Evolutionary conservation across 306 rosid species (phyloP).

Genomic region (Urtica urens): DNA sequence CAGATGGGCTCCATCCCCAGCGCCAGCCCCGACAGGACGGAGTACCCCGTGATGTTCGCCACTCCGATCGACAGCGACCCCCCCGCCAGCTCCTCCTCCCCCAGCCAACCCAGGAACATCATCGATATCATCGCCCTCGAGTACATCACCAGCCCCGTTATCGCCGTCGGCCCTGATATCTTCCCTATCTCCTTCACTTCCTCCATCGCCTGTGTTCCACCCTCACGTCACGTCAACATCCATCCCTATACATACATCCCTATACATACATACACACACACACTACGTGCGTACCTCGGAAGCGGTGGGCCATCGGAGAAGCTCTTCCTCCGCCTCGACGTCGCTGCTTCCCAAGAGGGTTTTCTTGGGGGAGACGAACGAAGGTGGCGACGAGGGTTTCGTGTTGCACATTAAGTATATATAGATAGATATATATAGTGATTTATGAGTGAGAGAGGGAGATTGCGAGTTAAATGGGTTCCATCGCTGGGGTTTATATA

Average conservation of each 20-base stretch:
- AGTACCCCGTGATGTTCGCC: conserved; percentile 97
- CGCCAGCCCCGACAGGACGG: conserved; percentile 86
- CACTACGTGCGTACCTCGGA: conserved; percentile 44
- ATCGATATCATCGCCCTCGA: conserved; percentile 94
- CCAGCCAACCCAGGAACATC: conserved; percentile 87
- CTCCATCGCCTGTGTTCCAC: conserved; percentile 39
- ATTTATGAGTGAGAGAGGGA: neutral
- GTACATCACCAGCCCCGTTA: conserved; percentile 63
- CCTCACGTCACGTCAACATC: too few relatives aligned
- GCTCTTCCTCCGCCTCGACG: conserved; percentile 32
- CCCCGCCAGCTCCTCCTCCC: conserved; percentile 80
- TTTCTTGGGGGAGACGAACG: conserved; percentile 33
- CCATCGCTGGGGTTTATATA: conserved; percentile 3
- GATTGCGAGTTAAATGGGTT: neutral
- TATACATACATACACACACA: neutral
- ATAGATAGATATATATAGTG: neutral
- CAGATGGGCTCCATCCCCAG: conserved; percentile 99
- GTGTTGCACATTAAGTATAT: conserved; percentile 41
- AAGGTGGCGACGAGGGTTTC: conserved; percentile 49
- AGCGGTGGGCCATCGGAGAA: conserved; percentile 69
- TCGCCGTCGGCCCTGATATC: conserved; percentile 72
- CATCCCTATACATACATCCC: too few relatives aligned
- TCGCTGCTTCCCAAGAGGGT: conserved; percentile 29
- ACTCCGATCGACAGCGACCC: conserved; percentile 91
- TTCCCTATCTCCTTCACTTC: conserved; percentile 79